phyloP scores from a whole-genome alignment of 495 filamentous ascomycete genomes.

The Corynascus novoguineensis region DNA sequence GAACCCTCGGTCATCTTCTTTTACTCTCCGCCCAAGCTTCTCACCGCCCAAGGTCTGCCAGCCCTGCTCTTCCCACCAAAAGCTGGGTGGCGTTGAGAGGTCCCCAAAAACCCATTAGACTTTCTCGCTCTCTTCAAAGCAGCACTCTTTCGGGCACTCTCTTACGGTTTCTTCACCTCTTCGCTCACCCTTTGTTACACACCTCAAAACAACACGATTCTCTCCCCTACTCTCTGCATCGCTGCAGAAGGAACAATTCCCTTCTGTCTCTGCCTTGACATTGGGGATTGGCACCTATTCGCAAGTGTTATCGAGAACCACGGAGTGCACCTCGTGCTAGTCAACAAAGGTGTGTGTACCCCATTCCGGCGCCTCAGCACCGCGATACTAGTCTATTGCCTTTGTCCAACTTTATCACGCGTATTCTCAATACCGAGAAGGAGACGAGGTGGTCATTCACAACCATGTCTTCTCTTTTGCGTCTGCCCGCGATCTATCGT shows the following conservation, averaged over 20 bases:
- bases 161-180: neutral
- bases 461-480: no score
- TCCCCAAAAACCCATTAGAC: neutral
- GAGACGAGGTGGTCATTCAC: neutral
- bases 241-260: neutral
- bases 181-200: no score
- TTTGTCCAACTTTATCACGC: neutral
- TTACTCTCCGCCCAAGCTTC: neutral
- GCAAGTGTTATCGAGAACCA: neutral
- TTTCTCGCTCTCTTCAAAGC: neutral
- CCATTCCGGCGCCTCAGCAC: neutral
- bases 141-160: neutral
- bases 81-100: neutral
- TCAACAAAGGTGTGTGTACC: neutral
- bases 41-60: neutral
- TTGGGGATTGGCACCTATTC: neutral
- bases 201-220: neutral
- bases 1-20: neutral
- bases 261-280: neutral
- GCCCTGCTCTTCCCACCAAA: no score
- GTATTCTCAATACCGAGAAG: no score
- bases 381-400: neutral
- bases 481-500: no score
- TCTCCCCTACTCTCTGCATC: neutral
- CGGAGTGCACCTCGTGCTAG: neutral